Percentiles rank a stretch among this genome's conserved stretches.
Conservation (phyloP, 2,329 filamentous ascomycete species). For the Alternaria sp. region DNA sequence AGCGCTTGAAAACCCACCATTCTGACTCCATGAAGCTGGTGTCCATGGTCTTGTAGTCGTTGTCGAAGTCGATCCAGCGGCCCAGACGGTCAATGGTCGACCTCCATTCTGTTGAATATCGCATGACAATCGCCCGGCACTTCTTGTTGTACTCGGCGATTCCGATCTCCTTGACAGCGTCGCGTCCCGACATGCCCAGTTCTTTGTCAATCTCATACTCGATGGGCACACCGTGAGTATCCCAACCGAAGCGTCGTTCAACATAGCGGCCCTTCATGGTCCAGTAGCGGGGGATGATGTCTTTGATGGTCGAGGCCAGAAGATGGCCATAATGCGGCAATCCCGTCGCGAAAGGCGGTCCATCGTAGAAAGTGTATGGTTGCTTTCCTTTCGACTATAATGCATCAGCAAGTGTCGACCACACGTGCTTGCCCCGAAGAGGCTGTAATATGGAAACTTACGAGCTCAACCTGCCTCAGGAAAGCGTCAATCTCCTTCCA, state of each 20-base stretch:
- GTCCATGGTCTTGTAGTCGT: constrained; percentile 98
- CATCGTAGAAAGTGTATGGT: constrained; percentile 92
- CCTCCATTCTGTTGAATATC: constrained; percentile 87
- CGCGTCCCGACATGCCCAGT: constrained; percentile 84
- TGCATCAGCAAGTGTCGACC: constrained; percentile 7
- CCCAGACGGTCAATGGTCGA: constrained; percentile 87
- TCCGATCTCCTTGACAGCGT: constrained; percentile 86
- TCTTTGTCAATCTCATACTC: constrained; percentile 99
- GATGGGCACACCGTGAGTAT: constrained; percentile 92
- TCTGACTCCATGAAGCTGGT: constrained; percentile 93
- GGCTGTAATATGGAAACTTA: constrained; percentile 25
- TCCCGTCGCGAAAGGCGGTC: constrained; percentile 65
- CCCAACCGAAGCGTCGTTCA: constrained; percentile 93
- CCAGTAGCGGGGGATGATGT: constrained; percentile 96
- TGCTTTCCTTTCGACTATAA: constrained; percentile 74
- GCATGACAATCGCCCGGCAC: constrained; percentile 93
- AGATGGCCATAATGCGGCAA: constrained; percentile 78
- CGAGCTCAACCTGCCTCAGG: constrained; percentile 82
- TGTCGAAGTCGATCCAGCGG: constrained; percentile 97
- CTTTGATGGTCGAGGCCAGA: constrained; percentile 93
- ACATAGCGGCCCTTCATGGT: constrained; percentile 96
- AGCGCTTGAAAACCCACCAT: constrained; percentile 96
- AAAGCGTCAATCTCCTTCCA: constrained; percentile 96
- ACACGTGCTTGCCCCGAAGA: neutral
- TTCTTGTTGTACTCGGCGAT: constrained; percentile 91